Evolutionary conservation across 2,329 filamentous ascomycete species (phyloP), one percentile per base, ranked within the genome.

Genomic region (Stachybotrys elegans): DNA sequence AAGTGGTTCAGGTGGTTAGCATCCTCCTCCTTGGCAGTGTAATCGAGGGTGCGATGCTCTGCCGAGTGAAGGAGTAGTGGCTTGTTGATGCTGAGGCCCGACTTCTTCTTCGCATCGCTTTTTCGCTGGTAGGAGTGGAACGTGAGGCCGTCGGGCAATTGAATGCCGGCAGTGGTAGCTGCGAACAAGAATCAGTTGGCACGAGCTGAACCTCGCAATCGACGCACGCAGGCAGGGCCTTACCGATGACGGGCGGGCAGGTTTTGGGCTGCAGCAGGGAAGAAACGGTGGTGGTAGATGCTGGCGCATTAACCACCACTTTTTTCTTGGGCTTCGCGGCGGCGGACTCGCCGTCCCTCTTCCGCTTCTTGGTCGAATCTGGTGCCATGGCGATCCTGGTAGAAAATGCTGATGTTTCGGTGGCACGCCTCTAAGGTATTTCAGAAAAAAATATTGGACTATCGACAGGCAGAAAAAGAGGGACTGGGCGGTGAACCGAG

Each of bases 31-130:
- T 73, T 72, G 22, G 70, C 79, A 6, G 72, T 81, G 53, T 82
- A 84, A 55, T 83, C 76, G 31, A 85, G 59, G 32, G 70, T 78
- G 22, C 64, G 70, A 59, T 84, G 78, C 37, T 67, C 67, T 4
- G 70, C 70, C 8, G 79, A 81, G 57, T 83, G 77, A 35, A 84
- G 65, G 1, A 83, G 57, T 12, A 84, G 65, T 53, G 79, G 76
- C 43, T 69, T 51, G 54, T 63, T 48, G 56, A 55, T 53, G n/a
- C 65, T 59, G 49, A 63, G 63, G 50, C 69, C 70, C 40, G 54
- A 42, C 51, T 60, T 68, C 39, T 57, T 53, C 48, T 52, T 58
- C 25, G 57, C 46, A 22, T 52, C 59, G 51, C 58, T 63, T 51
- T 59, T 62, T 43, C 67, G 71, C 25, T 67, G 63, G 55, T 76